These are phyloP conservation scores for Fusarium sp. DNA, from an alignment of 2,329 filamentous ascomycete genomes.

Conservation along the genomic window DNA sequence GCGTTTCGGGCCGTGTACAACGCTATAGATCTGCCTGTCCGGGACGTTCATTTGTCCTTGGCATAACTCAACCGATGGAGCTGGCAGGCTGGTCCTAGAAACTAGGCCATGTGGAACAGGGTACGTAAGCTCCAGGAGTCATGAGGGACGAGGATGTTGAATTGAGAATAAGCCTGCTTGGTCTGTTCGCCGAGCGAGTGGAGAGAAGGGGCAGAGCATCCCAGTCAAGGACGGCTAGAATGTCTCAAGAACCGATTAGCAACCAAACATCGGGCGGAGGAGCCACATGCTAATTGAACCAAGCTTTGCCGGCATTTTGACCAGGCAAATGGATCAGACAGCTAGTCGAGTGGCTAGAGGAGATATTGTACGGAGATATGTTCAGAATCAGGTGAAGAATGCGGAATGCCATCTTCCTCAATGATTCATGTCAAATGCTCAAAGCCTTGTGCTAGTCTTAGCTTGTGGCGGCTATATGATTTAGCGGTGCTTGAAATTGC, in stretches of 20 bases:
- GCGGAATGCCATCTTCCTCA: neutral
- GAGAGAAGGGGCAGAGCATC: slow-evolving; percentile 32
- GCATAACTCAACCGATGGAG: slow-evolving; percentile 11
- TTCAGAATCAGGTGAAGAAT: slow-evolving; percentile 9
- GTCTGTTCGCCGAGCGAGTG: slow-evolving; percentile 32
- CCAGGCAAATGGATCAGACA: slow-evolving; percentile 8
- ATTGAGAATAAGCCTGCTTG: slow-evolving; percentile 20
- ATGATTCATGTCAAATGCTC: neutral
- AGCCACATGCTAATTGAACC: slow-evolving; percentile 22
- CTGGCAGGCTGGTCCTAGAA: slow-evolving; percentile 23
- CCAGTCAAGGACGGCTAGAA: slow-evolving; percentile 40
- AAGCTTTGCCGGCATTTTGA: slow-evolving; percentile 32
- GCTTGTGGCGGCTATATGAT: neutral
- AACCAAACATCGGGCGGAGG: slow-evolving; percentile 32
- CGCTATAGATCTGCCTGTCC: neutral
- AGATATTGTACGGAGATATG: slow-evolving; percentile 1
- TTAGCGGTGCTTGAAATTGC: slow-evolving; percentile 2
- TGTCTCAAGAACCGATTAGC: slow-evolving; percentile 45
- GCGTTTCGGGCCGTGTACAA: slow-evolving; percentile 1
- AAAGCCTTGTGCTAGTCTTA: neutral
- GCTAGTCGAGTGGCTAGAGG: neutral
- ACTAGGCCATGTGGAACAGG: slow-evolving; percentile 37
- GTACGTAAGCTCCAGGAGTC: slow-evolving; percentile 41
- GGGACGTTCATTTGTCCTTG: slow-evolving; percentile 1
- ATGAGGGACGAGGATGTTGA: slow-evolving; percentile 39